These are phyloP conservation scores for Alternaria brassicae DNA, from an alignment of 2,329 filamentous ascomycete species.

Conservation along the genomic window DNA sequence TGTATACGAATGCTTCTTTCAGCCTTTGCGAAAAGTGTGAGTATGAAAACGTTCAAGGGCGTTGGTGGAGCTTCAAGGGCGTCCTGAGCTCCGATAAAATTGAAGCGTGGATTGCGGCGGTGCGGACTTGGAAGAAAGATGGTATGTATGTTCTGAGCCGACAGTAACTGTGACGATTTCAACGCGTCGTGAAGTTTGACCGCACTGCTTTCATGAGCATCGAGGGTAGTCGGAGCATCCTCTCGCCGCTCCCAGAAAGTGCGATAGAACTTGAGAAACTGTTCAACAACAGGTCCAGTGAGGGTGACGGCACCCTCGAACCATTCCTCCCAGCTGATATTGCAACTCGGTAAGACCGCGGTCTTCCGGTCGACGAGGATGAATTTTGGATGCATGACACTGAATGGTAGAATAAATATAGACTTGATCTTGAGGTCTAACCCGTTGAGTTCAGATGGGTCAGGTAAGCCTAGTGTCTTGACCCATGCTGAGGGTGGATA, in stretches of 20 bases:
- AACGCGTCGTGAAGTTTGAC: constrained; percentile 2
- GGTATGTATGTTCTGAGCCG: constrained; percentile 54
- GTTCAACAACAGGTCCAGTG: constrained; percentile 65
- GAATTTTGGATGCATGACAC: constrained; percentile 89
- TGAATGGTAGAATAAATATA: constrained; percentile 79
- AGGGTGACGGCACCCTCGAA: constrained; percentile 78
- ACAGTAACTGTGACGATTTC: constrained; percentile 10
- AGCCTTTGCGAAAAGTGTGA: constrained; percentile 67
- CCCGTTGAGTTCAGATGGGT: constrained; percentile 60
- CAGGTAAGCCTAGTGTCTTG: constrained; percentile 68
- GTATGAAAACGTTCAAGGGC: constrained; percentile 70
- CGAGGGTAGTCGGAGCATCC: constrained; percentile 9
- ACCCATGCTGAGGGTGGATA: constrained; percentile 69
- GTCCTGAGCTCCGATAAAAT: constrained; percentile 45
- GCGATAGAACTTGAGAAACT: constrained; percentile 71
- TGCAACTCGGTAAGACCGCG: constrained; percentile 79
- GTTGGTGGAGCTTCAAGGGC: constrained; percentile 68
- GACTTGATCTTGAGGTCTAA: constrained; percentile 77
- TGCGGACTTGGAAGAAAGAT: constrained; percentile 78
- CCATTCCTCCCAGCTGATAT: constrained; percentile 89
- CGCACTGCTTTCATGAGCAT: background rate
- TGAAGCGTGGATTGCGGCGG: constrained; percentile 71
- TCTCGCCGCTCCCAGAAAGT: constrained; percentile 67
- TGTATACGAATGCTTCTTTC: constrained; percentile 69
- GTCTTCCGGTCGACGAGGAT: constrained; percentile 72